A percentile compares a stretch with the other conserved stretches of the same genome.
These are phyloP conservation scores for Panicum hallii DNA, from an alignment of 202 grass and related monocot species.

Conservation along the genomic window DNA sequence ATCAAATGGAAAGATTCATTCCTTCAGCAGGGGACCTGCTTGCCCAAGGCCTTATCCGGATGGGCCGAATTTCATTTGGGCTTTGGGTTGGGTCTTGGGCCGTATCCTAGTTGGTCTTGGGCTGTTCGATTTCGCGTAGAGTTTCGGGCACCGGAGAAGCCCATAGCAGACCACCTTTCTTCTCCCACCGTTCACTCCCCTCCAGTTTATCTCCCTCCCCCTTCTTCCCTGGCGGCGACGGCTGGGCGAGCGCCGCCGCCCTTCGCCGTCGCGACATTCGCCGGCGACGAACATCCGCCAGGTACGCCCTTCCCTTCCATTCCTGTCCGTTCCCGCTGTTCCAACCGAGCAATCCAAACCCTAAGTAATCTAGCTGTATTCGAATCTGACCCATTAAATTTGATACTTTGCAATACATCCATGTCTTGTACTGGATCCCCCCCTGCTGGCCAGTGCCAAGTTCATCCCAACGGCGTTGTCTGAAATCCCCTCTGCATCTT, in stretches of 20 bases:
- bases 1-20: too few relatives aligned
- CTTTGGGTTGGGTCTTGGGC: too few relatives aligned
- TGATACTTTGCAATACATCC: not conserved
- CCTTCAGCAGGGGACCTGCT: too few relatives aligned
- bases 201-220: not conserved
- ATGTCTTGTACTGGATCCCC: not conserved
- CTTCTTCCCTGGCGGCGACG: not conserved
- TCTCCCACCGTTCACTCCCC: too few relatives aligned
- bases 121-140: too few relatives aligned
- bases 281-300: not conserved
- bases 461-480: not conserved
- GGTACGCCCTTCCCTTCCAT: not conserved
- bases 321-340: not conserved
- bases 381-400: not conserved
- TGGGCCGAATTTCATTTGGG: too few relatives aligned
- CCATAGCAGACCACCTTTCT: too few relatives aligned
- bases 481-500: not conserved
- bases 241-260: not conserved
- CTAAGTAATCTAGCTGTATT: not conserved
- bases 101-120: too few relatives aligned
- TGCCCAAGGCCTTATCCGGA: too few relatives aligned
- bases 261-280: not conserved
- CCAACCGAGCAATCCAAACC: not conserved
- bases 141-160: too few relatives aligned
- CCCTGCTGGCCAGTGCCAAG: not conserved